Conservation (phyloP, 2,329 filamentous ascomycete species). For the Blastomyces percursus region DNA sequence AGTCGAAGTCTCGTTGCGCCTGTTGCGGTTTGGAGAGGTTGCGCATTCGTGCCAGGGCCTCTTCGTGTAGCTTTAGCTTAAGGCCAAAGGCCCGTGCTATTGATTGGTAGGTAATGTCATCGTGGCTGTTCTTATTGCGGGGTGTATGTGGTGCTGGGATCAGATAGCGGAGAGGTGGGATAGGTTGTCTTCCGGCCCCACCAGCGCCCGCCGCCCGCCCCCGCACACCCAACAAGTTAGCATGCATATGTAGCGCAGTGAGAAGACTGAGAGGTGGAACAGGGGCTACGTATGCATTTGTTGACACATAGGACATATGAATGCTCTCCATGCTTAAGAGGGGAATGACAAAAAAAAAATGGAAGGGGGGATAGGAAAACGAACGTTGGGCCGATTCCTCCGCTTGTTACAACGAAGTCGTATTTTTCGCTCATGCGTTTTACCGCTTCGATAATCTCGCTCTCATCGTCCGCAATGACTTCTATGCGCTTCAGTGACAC, state of each 20-base stretch:
- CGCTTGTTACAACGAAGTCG: constrained; percentile 90
- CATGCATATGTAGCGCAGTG: neutral
- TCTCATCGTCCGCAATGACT: constrained; percentile 85
- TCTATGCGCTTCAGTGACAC: constrained; percentile 72
- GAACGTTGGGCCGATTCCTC: constrained; percentile 91
- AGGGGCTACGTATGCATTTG: neutral
- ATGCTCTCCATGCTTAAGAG: neutral
- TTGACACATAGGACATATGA: neutral
- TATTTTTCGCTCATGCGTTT: constrained; percentile 78
- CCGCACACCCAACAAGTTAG: neutral
- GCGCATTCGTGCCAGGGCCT: constrained; percentile 74
- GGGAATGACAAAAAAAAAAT: neutral
- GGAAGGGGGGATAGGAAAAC: constrained; percentile 21
- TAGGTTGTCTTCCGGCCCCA: neutral
- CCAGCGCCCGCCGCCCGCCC: neutral
- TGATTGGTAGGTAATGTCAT: constrained; percentile 93
- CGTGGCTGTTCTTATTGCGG: constrained; percentile 52
- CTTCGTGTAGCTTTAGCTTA: constrained; percentile 63
- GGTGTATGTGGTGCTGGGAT: neutral
- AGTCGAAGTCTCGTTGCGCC: constrained; percentile 65
- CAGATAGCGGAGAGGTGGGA: neutral
- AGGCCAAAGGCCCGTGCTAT: constrained; percentile 83
- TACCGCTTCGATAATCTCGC: constrained; percentile 79
- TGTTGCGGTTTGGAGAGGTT: constrained; percentile 62
- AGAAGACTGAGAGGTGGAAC: neutral